phyloP scores from a whole-genome alignment of 116 monocot genomes.

The Zostera marina region DNA sequence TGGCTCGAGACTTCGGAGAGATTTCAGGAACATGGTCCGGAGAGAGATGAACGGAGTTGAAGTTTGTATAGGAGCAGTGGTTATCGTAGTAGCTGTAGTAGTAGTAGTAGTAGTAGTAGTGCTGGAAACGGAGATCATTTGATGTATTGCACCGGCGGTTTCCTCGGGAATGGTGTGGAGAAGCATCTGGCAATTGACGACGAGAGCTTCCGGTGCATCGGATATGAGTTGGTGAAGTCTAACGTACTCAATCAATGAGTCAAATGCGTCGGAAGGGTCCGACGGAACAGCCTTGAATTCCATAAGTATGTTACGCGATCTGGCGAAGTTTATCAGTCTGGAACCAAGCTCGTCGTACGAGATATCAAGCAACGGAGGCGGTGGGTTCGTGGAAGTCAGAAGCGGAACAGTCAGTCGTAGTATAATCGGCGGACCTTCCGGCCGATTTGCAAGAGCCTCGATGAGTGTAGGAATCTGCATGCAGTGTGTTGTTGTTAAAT shows the following conservation, averaged over 20 bases:
- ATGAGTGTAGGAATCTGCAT: constrained; percentile 90
- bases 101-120: not conserved
- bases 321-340: constrained; percentile 51
- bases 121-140: not conserved
- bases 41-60: constrained; percentile 1
- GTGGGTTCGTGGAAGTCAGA: constrained; percentile 7
- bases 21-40: constrained; percentile 24
- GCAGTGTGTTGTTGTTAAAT: constrained; percentile 52
- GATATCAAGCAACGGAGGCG: constrained; percentile 29
- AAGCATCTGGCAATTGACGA: constrained; percentile 71
- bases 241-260: constrained; percentile 17
- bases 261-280: constrained; percentile 10
- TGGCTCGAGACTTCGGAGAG: constrained; percentile 31
- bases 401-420: constrained; percentile 33
- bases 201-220: constrained; percentile 31
- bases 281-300: constrained; percentile 42
- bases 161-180: constrained; percentile 33
- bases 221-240: constrained; percentile 15
- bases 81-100: too few species aligned
- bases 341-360: constrained; percentile 39
- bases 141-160: constrained; percentile 8
- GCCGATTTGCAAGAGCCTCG: constrained; percentile 40
- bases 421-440: constrained; percentile 41
- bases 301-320: constrained; percentile 35
- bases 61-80: too few species aligned